phyloP scores from a whole-genome alignment of 768 basidiomycete genomes.

The Tylopilus vinaceipallidus region DNA sequence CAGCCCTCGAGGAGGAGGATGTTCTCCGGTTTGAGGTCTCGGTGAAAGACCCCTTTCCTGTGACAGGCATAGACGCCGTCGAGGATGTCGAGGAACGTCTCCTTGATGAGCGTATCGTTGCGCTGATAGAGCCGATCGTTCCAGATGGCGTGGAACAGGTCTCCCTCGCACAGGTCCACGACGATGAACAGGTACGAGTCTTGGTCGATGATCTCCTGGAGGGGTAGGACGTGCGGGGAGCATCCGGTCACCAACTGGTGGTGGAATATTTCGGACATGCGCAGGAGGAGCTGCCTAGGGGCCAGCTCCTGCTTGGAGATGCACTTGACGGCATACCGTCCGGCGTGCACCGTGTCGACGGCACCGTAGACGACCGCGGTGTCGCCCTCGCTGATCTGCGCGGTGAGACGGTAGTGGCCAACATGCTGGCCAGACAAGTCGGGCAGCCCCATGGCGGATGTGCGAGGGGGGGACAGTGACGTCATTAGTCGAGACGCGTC shows the following conservation, averaged over 20 bases:
- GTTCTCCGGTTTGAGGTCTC: conserved; percentile 87
- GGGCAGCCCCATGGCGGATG: conserved; percentile 33
- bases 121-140: conserved; percentile 49
- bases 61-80: conserved; percentile 80
- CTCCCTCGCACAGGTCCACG: conserved; percentile 56
- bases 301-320: conserved; percentile 57
- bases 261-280: conserved; percentile 65
- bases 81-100: conserved; percentile 73
- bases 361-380: conserved; percentile 80
- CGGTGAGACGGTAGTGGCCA: conserved; percentile 59
- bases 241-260: conserved; percentile 53
- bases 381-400: conserved; percentile 68
- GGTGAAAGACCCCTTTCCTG: conserved; percentile 68
- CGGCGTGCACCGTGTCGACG: conserved; percentile 43
- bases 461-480: not conserved
- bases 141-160: conserved; percentile 74
- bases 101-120: conserved; percentile 60
- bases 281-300: conserved; percentile 53
- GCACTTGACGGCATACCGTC: conserved; percentile 74
- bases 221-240: conserved; percentile 59
- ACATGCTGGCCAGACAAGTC: conserved; percentile 51
- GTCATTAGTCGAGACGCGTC: no score
- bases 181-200: conserved; percentile 64
- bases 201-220: conserved; percentile 64
- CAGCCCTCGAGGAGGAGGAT: conserved; percentile 60